Conservation (phyloP, 1,139 yeast species). For the Wickerhamomyces sp. region DNA sequence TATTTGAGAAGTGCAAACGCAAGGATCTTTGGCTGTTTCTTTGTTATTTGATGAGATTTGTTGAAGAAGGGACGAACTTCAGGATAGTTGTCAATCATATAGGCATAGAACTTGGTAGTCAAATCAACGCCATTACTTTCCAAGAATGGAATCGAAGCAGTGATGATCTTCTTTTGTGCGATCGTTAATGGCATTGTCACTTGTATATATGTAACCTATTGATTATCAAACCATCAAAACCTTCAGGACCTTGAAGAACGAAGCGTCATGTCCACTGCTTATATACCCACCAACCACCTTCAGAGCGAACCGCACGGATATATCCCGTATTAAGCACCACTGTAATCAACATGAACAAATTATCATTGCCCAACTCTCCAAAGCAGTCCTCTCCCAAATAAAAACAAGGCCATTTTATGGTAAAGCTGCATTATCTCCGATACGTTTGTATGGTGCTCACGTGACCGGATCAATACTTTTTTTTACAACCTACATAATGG, state of each 20-base stretch:
- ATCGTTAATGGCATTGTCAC: conserved; percentile 15
- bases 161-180: conserved; percentile 32
- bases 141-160: conserved; percentile 54
- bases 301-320: too few species aligned
- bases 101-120: conserved; percentile 48
- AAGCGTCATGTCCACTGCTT: too few species aligned
- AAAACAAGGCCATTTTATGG: too few species aligned
- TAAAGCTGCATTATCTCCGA: conserved; percentile 7
- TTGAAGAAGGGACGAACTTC: conserved; percentile 58
- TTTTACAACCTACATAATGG: too few species aligned
- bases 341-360: too few species aligned
- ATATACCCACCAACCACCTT: too few species aligned
- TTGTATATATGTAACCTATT: neutral
- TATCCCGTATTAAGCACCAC: too few species aligned
- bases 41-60: conserved; percentile 48
- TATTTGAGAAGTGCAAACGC: conserved; percentile 60
- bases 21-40: conserved; percentile 58
- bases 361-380: too few species aligned
- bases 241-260: too few species aligned
- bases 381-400: too few species aligned
- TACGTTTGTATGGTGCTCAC: conserved; percentile 8
- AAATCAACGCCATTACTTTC: conserved; percentile 51
- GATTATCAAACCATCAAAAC: neutral
- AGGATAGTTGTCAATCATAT: conserved; percentile 49
- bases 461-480: too few species aligned